These are phyloP conservation scores for Triticum timopheevii DNA, from an alignment of 176 grass and related monocot genomes.

Conservation along the genomic window DNA sequence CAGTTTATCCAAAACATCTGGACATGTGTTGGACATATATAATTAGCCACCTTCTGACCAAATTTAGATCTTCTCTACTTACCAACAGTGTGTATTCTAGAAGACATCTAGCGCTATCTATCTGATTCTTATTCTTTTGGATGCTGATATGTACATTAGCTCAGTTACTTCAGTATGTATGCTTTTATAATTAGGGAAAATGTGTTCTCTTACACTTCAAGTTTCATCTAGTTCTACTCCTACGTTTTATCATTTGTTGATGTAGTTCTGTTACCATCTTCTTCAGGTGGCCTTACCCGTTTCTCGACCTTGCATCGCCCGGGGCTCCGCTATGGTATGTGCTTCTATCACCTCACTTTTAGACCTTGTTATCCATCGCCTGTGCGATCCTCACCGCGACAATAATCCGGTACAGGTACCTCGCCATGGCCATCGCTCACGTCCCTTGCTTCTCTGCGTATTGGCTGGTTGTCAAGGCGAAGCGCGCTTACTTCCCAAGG, in stretches of 20 bases:
- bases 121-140: background rate
- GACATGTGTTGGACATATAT: background rate
- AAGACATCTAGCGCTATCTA: background rate
- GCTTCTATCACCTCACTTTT: background rate
- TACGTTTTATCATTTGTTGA: background rate
- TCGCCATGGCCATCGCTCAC: slow-evolving; percentile 72
- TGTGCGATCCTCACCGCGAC: background rate
- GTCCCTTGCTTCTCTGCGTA: slow-evolving; percentile 78
- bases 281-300: slow-evolving; percentile 96
- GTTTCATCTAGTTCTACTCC: background rate
- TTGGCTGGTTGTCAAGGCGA: slow-evolving; percentile 68
- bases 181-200: background rate
- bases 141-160: background rate
- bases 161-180: background rate
- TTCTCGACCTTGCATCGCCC: slow-evolving; percentile 69
- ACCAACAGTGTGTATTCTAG: background rate
- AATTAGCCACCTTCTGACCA: background rate
- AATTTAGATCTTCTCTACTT: slow-evolving; percentile 3
- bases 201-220: background rate
- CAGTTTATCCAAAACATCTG: background rate
- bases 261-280: slow-evolving; percentile 1
- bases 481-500: slow-evolving; percentile 54
- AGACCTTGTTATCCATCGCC: background rate
- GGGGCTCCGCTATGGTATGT: slow-evolving; percentile 72
- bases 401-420: slow-evolving; percentile 50